Evolutionary conservation across 495 filamentous ascomycete genomes (phyloP).

Genomic region (Trichoderma parareesei): DNA sequence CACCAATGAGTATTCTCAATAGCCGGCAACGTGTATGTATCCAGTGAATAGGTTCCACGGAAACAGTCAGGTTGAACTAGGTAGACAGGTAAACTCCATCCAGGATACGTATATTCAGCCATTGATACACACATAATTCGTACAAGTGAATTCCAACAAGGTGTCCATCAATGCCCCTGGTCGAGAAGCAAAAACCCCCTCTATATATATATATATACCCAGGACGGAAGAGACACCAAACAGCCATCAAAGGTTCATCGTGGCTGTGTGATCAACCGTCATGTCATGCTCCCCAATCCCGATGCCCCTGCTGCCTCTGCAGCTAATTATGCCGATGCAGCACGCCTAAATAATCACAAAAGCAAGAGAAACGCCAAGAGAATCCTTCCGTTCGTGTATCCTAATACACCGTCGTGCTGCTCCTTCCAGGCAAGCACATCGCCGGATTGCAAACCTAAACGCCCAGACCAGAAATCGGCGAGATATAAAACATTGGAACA

Average conservation of each 20-base stretch:
- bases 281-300: not conserved
- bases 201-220: not conserved
- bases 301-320: not conserved
- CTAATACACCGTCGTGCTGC: not conserved
- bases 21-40: too few species aligned
- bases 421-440: not conserved
- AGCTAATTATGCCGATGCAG: slow-evolving; percentile 1
- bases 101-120: slow-evolving; percentile 11
- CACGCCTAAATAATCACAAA: not conserved
- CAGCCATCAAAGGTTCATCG: not conserved
- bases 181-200: not conserved
- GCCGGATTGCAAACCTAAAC: not conserved
- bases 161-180: not conserved
- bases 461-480: not conserved
- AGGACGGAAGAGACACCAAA: not conserved
- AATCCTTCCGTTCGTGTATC: not conserved
- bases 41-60: too few species aligned
- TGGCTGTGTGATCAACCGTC: not conserved
- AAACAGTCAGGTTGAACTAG: too few species aligned
- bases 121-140: slow-evolving; percentile 1
- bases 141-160: not conserved
- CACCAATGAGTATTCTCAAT: too few species aligned
- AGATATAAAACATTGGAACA: not conserved
- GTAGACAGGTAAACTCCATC: too few species aligned
- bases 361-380: not conserved